Evolutionary conservation across 2,329 filamentous ascomycete genomes (phyloP).

Genomic region (Fonsecaea pugnacius): DNA sequence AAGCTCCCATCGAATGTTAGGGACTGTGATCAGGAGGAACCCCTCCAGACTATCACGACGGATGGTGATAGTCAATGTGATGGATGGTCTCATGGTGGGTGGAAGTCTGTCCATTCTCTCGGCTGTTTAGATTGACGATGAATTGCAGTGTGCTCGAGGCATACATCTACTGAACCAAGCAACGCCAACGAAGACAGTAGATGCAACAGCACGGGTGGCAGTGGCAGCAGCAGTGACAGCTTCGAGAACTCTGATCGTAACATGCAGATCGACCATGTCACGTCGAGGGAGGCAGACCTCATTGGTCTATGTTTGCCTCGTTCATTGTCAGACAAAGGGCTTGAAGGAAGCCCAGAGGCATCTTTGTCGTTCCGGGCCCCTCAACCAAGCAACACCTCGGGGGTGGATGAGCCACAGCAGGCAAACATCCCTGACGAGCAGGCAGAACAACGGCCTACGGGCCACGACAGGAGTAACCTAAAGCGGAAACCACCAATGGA

Average conservation of each 20-base stretch:
- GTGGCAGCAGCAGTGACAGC: not conserved
- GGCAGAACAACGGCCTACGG: not conserved
- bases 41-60: not conserved
- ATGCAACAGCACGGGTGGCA: not conserved
- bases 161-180: not conserved
- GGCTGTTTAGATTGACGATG: not conserved
- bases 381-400: not conserved
- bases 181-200: too few species aligned
- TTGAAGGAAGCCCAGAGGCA: not conserved
- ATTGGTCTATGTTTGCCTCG: conserved; percentile 1
- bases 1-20: not conserved
- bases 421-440: not conserved
- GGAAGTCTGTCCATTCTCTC: not conserved
- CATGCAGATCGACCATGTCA: not conserved
- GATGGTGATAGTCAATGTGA: not conserved
- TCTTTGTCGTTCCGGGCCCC: conserved; percentile 7
- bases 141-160: conserved; percentile 1
- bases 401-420: not conserved
- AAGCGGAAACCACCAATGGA: conserved; percentile 14
- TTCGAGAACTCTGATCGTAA: not conserved
- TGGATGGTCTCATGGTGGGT: conserved; percentile 9
- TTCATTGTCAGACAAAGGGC: not conserved
- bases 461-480: not conserved
- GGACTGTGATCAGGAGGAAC: not conserved
- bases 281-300: not conserved